Base-by-base conservation (phyloP, 805 yeast genomes). In the Starmera amethionina region DNA sequence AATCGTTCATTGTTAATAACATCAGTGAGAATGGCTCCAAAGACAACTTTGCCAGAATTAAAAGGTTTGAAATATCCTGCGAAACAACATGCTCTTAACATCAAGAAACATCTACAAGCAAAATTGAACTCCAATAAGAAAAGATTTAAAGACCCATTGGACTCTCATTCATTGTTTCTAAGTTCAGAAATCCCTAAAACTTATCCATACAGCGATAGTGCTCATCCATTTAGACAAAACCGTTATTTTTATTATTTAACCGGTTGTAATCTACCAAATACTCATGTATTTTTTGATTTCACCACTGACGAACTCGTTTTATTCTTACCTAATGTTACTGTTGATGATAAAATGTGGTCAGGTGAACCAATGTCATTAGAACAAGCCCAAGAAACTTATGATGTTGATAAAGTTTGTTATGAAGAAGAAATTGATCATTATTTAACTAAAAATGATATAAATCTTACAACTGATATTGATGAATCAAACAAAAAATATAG, bases 321-420 rank as follows among this genome's bases (percentile, higher is more conserved):
- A 22, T 90, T 82, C 54, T 66, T 93, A 39, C 97, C 97, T 1
- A 74, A 82, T 40, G 69, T 90, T 32, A 96, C 88, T 54, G 63
- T 72, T 34, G 97, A 93, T 35, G 96, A 86, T 55, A 82, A 90
- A 34, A 82, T 93, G 87, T 90, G 98, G 98, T 80, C 93, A 42
- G 98, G 98, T 0, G 55, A 82, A 60, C 98, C 98, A 5, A 46
- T 86, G 39, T 64, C 75, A 32, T 46, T 70, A 4, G 79, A 80
- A 36, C 79, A 81, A 15, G 96, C 96, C 0, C 40, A 59, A 37
- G 56, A 65, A 16, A 70, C 67, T 45, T 90, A 63, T 50, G 96
- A 90, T 52, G 89, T 87, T 28, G 97, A 93, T 58, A 82, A 76
- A 34, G 94, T 89, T 36, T 59, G 74, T 42, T 84, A 81, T 51